Evolutionary conservation across 768 basidiomycete genomes (phyloP).

Genomic region (Favolaschia claudopus): DNA sequence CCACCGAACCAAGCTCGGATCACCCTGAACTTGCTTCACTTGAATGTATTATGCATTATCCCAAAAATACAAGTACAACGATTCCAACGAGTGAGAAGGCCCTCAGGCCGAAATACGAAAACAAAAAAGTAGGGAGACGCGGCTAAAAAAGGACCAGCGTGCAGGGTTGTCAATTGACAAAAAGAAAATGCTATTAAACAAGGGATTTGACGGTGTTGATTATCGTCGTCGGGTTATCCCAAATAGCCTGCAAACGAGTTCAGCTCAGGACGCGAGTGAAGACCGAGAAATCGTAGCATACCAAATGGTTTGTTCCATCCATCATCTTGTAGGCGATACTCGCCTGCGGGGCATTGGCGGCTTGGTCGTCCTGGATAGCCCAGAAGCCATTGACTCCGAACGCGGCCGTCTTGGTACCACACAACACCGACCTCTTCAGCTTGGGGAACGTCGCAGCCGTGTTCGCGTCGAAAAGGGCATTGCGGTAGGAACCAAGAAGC

Average conservation of each 20-base stretch:
- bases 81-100: no score
- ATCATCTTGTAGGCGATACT: constrained; percentile 20
- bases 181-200: no score
- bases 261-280: not conserved
- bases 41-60: no score
- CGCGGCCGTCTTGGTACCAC: constrained; percentile 26
- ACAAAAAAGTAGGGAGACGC: no score
- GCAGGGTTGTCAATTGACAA: no score
- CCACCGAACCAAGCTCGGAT: no score
- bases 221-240: constrained; percentile 30
- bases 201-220: not conserved
- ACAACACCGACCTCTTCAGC: constrained; percentile 21
- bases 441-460: constrained; percentile 21
- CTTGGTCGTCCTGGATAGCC: constrained; percentile 29
- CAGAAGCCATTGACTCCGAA: constrained; percentile 30
- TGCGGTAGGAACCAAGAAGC: constrained; percentile 29
- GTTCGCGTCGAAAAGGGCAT: constrained; percentile 25
- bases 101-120: no score
- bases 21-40: no score
- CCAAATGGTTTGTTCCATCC: constrained; percentile 31
- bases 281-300: constrained; percentile 6
- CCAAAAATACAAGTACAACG: no score
- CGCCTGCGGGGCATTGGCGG: constrained; percentile 7
- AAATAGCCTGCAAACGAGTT: constrained; percentile 29
- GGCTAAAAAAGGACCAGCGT: no score